Evolutionary conservation across 768 basidiomycete species (phyloP).

Genomic region (Lepiota venenata): DNA sequence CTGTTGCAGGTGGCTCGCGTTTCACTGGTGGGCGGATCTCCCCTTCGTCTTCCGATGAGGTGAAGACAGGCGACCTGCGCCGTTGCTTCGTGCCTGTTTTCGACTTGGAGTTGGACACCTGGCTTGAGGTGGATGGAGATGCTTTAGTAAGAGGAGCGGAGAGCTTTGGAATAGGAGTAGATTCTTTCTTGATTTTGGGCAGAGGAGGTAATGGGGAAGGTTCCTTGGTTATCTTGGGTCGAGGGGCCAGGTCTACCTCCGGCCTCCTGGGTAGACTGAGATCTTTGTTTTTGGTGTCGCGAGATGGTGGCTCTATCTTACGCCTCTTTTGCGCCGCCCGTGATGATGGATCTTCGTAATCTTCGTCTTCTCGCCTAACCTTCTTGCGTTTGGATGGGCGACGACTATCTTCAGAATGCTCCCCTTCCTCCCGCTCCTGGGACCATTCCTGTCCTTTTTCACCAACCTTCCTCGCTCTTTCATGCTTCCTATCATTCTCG

Average conservation of each 20-base stretch:
- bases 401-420: conserved; percentile 17
- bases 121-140: conserved; percentile 10
- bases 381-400: conserved; percentile 40
- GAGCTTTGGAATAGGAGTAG: not conserved
- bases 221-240: conserved; percentile 5
- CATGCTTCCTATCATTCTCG: conserved; percentile 13
- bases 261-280: conserved; percentile 33
- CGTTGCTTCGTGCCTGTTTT: conserved; percentile 30
- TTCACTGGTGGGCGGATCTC: conserved; percentile 19
- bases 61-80: conserved; percentile 60
- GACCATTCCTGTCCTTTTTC: conserved; percentile 16
- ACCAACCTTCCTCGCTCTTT: conserved; percentile 15
- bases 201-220: conserved; percentile 19
- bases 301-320: conserved; percentile 11
- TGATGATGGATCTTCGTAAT: conserved; percentile 20
- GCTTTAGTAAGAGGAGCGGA: conserved; percentile 14
- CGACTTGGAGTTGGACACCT: conserved; percentile 5
- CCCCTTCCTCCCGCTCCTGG: conserved; percentile 23
- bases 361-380: conserved; percentile 25
- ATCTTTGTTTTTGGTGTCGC: conserved; percentile 1
- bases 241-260: conserved; percentile 13
- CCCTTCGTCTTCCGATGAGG: conserved; percentile 63
- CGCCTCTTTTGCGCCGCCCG: conserved; percentile 12
- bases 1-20: not conserved
- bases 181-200: conserved; percentile 13